Conservation (phyloP, 257 asterid species). For the Solanum arcanum region DNA sequence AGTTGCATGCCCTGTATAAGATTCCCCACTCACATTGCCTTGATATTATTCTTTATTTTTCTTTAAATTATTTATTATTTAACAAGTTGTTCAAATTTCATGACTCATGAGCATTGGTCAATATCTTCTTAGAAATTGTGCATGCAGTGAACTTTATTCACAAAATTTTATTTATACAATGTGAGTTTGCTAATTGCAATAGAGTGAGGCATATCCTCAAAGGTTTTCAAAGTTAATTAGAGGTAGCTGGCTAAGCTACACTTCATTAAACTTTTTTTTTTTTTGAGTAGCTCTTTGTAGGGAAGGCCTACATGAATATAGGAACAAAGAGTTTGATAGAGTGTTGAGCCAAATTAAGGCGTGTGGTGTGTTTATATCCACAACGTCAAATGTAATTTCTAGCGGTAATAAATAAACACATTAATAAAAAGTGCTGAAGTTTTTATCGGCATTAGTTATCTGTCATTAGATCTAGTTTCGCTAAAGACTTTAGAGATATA, state of each 20-base stretch:
- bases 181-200: background rate
- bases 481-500: no score
- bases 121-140: constrained; percentile 4
- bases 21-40: constrained; percentile 9
- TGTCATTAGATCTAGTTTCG: background rate
- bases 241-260: background rate
- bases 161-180: background rate
- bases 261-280: background rate
- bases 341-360: background rate
- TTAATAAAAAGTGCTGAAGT: no score
- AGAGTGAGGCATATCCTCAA: background rate
- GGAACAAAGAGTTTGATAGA: background rate
- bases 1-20: constrained; percentile 6
- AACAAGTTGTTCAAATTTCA: background rate
- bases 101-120: background rate
- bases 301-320: background rate
- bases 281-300: background rate
- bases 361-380: background rate
- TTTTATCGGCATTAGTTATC: background rate
- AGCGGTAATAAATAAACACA: accelerated
- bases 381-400: accelerated
- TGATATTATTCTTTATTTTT: background rate
- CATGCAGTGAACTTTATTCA: background rate
- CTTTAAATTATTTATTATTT: background rate
- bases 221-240: background rate